Conservation (phyloP, 2,329 filamentous ascomycete genomes). For the Cercospora sp. region DNA sequence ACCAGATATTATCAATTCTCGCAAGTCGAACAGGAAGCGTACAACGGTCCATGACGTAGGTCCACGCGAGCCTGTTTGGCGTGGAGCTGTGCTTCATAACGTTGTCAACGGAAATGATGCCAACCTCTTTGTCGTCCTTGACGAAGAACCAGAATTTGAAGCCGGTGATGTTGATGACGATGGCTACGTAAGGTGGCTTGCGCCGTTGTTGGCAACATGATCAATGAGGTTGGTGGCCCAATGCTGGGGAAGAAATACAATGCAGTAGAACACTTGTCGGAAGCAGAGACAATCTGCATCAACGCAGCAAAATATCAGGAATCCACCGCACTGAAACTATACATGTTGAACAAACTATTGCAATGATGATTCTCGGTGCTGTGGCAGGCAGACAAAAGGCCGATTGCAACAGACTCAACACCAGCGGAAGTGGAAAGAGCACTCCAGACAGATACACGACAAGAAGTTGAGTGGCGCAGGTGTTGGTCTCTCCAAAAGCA, state of each 20-base stretch:
- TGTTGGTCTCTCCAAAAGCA: no score
- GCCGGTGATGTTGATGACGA: not conserved
- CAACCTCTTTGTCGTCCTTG: not conserved
- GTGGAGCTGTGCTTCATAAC: not conserved
- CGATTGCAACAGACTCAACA: no score
- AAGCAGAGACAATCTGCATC: not conserved
- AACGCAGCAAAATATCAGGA: not conserved
- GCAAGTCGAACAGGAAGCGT: not conserved
- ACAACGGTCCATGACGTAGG: not conserved
- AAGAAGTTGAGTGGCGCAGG: no score
- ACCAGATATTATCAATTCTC: not conserved
- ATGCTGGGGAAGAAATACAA: no score
- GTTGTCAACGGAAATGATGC: not conserved
- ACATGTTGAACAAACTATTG: not conserved
- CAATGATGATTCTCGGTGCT: not conserved
- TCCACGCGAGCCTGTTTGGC: not conserved
- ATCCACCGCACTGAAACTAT: not conserved
- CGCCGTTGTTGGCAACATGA: not conserved
- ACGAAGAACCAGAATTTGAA: not conserved
- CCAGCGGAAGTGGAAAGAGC: no score
- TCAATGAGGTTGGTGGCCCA: not conserved
- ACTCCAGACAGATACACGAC: no score
- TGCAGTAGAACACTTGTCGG: not conserved
- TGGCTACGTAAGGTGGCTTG: not conserved
- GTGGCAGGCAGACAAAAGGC: no score